These are phyloP conservation scores for Neofusicoccum ribis DNA, from an alignment of 2,329 filamentous ascomycete genomes.

Conservation along the genomic window DNA sequence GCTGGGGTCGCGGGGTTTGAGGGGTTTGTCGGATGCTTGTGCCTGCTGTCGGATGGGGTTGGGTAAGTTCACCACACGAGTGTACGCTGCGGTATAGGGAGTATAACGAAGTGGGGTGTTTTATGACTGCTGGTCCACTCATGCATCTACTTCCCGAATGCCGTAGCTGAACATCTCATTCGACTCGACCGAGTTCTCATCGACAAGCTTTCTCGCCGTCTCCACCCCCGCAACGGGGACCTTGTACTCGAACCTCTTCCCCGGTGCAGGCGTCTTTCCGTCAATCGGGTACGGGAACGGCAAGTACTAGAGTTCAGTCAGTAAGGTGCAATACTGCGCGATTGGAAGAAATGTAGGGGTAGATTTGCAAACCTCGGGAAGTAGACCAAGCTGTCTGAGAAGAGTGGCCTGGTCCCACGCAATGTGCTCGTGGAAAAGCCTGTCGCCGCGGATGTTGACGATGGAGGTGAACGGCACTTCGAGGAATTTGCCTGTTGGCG, in stretches of 20 bases:
- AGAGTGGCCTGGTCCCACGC: slow-evolving; percentile 68
- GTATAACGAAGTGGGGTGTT: neutral
- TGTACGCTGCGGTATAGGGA: too few species aligned
- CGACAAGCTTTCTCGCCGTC: slow-evolving; percentile 52
- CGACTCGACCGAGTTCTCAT: slow-evolving; percentile 50
- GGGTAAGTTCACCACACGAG: too few species aligned
- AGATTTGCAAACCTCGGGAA: slow-evolving; percentile 50
- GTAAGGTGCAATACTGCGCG: neutral
- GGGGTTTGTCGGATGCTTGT: too few species aligned
- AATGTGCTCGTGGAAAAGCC: slow-evolving; percentile 71
- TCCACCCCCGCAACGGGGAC: slow-evolving; percentile 63
- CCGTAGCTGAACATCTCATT: slow-evolving; percentile 58
- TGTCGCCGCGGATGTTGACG: slow-evolving; percentile 67
- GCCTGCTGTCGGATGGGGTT: too few species aligned
- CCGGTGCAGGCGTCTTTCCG: slow-evolving; percentile 27
- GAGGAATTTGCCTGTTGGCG: slow-evolving; percentile 29
- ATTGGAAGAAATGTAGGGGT: neutral
- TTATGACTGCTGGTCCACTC: too few species aligned
- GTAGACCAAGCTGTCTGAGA: slow-evolving; percentile 60
- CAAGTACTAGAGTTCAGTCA: slow-evolving; percentile 47
- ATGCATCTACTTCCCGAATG: slow-evolving; percentile 27
- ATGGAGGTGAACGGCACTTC: slow-evolving; percentile 65
- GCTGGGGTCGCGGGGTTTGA: too few species aligned
- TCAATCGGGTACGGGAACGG: slow-evolving; percentile 58
- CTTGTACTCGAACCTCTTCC: slow-evolving; percentile 56